phyloP scores from a whole-genome alignment of 2,329 filamentous ascomycete species.

The Aspergillus bombycis region DNA sequence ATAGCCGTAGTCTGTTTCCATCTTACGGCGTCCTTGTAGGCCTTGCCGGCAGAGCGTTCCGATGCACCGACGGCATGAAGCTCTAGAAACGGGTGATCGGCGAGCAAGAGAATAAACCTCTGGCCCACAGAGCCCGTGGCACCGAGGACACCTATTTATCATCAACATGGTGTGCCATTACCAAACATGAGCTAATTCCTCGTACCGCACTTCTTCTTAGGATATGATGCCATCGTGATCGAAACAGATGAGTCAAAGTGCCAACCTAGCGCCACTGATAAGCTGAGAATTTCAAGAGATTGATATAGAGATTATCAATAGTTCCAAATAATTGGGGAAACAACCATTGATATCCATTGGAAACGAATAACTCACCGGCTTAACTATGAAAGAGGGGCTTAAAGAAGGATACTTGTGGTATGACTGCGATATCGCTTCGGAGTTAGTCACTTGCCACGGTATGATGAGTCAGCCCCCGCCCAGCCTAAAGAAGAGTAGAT shows the following conservation, averaged over 20 bases:
- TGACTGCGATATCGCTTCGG: slow-evolving; percentile 38
- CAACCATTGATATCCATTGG: not conserved
- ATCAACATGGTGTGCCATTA: slow-evolving; percentile 20
- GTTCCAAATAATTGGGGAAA: not conserved
- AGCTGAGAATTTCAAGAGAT: not conserved
- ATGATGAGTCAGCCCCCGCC: slow-evolving; percentile 28
- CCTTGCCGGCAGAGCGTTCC: slow-evolving; percentile 85
- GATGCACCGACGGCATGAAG: slow-evolving; percentile 91
- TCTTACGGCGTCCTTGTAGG: slow-evolving; percentile 88
- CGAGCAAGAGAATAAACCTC: slow-evolving; percentile 90
- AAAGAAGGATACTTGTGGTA: slow-evolving; percentile 27
- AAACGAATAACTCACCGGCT: slow-evolving; percentile 25
- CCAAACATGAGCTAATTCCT: not conserved
- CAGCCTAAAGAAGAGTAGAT: not conserved
- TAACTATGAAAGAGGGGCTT: slow-evolving; percentile 14
- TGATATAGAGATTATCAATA: not conserved
- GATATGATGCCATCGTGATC: slow-evolving; percentile 35
- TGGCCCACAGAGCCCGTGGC: slow-evolving; percentile 94
- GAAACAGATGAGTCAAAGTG: slow-evolving; percentile 9
- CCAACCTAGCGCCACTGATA: slow-evolving; percentile 5
- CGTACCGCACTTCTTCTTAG: slow-evolving; percentile 47
- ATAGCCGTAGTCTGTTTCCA: slow-evolving; percentile 94
- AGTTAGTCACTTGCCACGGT: slow-evolving; percentile 20
- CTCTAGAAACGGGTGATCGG: slow-evolving; percentile 81
- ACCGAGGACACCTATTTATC: slow-evolving; percentile 70